Evolutionary conservation across 352 stramenopile genomes (phyloP).

Genomic region (Nothophytophthora sp.): DNA sequence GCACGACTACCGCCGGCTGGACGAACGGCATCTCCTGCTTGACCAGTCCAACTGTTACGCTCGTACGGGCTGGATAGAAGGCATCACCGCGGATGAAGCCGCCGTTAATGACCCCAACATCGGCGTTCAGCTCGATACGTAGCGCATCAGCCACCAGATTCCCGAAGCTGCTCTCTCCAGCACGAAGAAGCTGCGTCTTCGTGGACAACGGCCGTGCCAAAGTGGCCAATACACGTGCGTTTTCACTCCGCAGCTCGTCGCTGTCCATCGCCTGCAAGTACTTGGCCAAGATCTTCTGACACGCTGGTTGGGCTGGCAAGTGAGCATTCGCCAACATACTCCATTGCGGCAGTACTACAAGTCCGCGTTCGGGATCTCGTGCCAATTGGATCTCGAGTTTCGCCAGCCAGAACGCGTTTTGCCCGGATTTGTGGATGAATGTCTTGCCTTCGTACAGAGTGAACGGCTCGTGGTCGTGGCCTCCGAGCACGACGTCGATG

Average conservation of each 20-base stretch:
- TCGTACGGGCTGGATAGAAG: slow-evolving; percentile 69
- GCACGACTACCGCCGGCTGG: slow-evolving; percentile 58
- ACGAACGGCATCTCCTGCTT: slow-evolving; percentile 90
- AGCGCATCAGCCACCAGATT: slow-evolving; percentile 86
- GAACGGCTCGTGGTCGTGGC: slow-evolving; percentile 92
- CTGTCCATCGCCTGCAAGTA: slow-evolving; percentile 68
- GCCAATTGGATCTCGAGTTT: slow-evolving; percentile 75
- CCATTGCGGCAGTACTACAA: slow-evolving; percentile 68
- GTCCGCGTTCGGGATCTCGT: slow-evolving; percentile 48
- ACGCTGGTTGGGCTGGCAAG: slow-evolving; percentile 49
- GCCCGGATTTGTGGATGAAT: slow-evolving; percentile 90
- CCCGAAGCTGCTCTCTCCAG: slow-evolving; percentile 68
- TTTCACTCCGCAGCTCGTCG: slow-evolving; percentile 46
- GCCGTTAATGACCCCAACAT: slow-evolving; percentile 87
- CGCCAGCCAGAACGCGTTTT: slow-evolving; percentile 88
- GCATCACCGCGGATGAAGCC: slow-evolving; percentile 88
- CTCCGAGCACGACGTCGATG: slow-evolving; percentile 88
- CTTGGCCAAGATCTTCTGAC: slow-evolving; percentile 72
- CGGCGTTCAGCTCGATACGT: slow-evolving; percentile 54
- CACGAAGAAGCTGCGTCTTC: slow-evolving; percentile 68
- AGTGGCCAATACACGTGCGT: slow-evolving; percentile 52
- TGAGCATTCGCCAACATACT: slow-evolving; percentile 79
- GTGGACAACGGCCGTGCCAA: slow-evolving; percentile 62
- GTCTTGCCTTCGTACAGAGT: slow-evolving; percentile 80
- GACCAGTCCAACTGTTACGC: slow-evolving; percentile 69